These are phyloP conservation scores for Voacanga thouarsii DNA, from an alignment of 257 asterid genomes.

Conservation along the genomic window DNA sequence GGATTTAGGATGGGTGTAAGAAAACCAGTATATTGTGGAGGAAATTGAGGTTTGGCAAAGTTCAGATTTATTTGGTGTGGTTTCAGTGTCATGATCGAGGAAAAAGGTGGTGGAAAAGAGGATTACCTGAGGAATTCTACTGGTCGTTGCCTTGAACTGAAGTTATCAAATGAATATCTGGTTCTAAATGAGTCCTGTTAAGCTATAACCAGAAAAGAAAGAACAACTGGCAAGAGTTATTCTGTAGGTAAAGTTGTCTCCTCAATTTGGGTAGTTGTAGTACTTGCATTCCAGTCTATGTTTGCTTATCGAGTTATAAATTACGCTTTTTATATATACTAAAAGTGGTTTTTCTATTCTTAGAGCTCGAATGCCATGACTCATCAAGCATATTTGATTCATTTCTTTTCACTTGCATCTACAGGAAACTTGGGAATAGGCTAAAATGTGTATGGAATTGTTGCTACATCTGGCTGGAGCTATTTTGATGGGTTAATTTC, in stretches of 20 bases:
- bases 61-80: constrained; percentile 50
- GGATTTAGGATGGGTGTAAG: too few relatives aligned
- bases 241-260: neutral
- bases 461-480: neutral
- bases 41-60: constrained; percentile 98
- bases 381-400: neutral
- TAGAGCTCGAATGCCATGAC: neutral
- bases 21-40: too few relatives aligned
- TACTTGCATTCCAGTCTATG: neutral
- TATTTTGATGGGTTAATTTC: too few relatives aligned
- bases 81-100: constrained; percentile 40
- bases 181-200: neutral
- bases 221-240: neutral
- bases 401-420: neutral
- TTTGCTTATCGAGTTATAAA: neutral
- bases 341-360: neutral
- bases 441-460: neutral
- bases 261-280: neutral
- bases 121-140: too few relatives aligned
- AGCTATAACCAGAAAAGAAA: neutral
- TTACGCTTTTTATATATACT: neutral
- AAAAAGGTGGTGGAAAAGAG: too few relatives aligned
- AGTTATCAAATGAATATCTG: neutral
- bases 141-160: too few relatives aligned
- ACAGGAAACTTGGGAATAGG: neutral